A percentile compares a stretch with the other conserved stretches of the same genome.
Evolutionary conservation across 2,329 filamentous ascomycete genomes (phyloP).

Genomic region (Alternaria sp.): DNA sequence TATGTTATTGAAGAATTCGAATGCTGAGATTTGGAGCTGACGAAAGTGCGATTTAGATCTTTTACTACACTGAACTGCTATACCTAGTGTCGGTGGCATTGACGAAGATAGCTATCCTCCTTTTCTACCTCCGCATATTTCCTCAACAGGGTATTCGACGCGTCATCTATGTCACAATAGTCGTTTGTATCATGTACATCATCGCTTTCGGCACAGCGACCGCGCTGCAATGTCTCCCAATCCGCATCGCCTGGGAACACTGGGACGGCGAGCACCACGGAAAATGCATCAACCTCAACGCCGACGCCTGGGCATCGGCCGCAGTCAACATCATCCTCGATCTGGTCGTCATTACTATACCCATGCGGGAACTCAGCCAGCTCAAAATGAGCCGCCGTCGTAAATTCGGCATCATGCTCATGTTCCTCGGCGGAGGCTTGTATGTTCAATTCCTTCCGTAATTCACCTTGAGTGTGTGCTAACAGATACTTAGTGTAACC

Average conservation of each 20-base stretch:
- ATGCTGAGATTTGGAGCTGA: background rate
- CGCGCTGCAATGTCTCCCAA: conserved; percentile 33
- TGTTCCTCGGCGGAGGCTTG: conserved; percentile 53
- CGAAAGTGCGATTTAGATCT: conserved; percentile 18
- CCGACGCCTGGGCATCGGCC: conserved; percentile 40
- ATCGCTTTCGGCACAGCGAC: conserved; percentile 29
- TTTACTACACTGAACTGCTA: conserved; percentile 33
- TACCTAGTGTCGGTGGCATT: conserved; percentile 33
- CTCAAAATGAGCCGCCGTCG: conserved; percentile 41
- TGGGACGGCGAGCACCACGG: conserved; percentile 41
- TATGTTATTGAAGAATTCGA: conserved; percentile 5
- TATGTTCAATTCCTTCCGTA: conserved; percentile 33
- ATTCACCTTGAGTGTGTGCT: background rate
- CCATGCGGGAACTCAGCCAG: conserved; percentile 41
- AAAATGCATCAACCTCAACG: conserved; percentile 36
- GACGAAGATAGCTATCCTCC: conserved; percentile 42
- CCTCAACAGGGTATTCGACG: conserved; percentile 28
- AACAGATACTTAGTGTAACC: conserved; percentile 48
- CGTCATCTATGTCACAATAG: conserved; percentile 26
- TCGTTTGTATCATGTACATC: conserved; percentile 27
- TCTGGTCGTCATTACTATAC: conserved; percentile 41
- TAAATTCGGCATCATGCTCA: conserved; percentile 48
- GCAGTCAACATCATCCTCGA: conserved; percentile 46
- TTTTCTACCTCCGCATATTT: conserved; percentile 46
- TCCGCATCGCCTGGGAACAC: conserved; percentile 32